phyloP scores from a whole-genome alignment of 768 basidiomycete species.

The Russula griseocarnosa region DNA sequence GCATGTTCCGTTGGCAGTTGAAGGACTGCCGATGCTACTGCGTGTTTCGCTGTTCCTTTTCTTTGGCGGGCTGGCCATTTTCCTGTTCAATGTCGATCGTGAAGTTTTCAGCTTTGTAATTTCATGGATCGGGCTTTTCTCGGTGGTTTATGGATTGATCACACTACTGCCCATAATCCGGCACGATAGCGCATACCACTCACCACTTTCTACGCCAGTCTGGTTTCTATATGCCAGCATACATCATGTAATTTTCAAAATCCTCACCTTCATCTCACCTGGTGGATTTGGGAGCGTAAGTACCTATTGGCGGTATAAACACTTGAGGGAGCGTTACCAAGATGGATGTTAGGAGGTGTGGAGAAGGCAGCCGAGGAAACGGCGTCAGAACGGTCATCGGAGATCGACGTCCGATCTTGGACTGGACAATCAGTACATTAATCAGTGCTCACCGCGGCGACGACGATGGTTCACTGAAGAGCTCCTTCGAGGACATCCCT shows the following conservation, averaged over 20 bases:
- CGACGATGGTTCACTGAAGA: background rate
- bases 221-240: too few relatives aligned
- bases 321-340: too few relatives aligned
- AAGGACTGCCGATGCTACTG: background rate
- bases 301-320: too few relatives aligned
- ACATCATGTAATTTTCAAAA: too few relatives aligned
- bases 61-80: background rate
- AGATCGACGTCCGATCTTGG: background rate
- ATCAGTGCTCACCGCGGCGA: too few relatives aligned
- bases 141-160: too few relatives aligned
- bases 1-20: background rate
- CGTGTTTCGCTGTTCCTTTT: background rate
- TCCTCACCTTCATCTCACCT: too few relatives aligned
- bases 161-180: too few relatives aligned
- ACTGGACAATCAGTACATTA: background rate
- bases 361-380: background rate
- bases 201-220: too few relatives aligned
- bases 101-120: background rate
- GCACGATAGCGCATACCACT: too few relatives aligned
- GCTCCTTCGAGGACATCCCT: conserved; percentile 1
- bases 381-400: background rate
- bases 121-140: too few relatives aligned
- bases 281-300: too few relatives aligned
- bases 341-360: background rate
- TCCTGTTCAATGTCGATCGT: background rate